These are phyloP conservation scores for Trichoderma sp. DNA, from an alignment of 2,329 filamentous ascomycete species.

Conservation along the genomic window DNA sequence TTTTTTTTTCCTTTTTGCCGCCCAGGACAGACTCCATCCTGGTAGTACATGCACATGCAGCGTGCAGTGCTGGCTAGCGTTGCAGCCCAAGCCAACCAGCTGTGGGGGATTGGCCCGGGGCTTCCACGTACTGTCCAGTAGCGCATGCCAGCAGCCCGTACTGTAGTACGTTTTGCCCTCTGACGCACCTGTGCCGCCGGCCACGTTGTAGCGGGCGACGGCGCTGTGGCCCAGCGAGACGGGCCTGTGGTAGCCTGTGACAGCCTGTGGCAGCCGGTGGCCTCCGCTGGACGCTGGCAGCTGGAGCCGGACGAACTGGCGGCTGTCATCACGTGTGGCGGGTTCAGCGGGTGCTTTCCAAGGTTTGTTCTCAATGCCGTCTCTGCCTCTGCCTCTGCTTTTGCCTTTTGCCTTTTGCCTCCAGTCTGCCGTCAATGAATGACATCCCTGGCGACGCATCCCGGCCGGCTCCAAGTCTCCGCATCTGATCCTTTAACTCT, in stretches of 20 bases:
- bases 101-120: background rate
- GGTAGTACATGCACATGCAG: background rate
- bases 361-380: no score
- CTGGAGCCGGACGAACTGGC: background rate
- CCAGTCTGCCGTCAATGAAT: background rate
- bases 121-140: background rate
- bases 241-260: background rate
- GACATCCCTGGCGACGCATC: constrained; percentile 12
- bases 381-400: no score
- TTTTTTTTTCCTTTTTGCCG: no score
- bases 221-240: background rate
- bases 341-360: background rate
- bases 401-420: background rate
- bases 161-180: background rate
- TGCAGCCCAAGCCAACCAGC: constrained; percentile 19
- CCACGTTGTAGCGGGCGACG: constrained; percentile 10
- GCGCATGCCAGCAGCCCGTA: background rate
- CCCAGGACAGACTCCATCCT: background rate
- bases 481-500: constrained; percentile 15
- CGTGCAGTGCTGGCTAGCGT: constrained; percentile 15
- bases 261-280: background rate
- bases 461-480: constrained; percentile 16
- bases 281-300: background rate
- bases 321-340: constrained; percentile 11
- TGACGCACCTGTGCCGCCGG: background rate